Percentiles rank a stretch among this genome's conserved stretches.
These are phyloP conservation scores for Isatis tinctoria DNA, from an alignment of 345 rosid genomes.

Conservation along the genomic window DNA sequence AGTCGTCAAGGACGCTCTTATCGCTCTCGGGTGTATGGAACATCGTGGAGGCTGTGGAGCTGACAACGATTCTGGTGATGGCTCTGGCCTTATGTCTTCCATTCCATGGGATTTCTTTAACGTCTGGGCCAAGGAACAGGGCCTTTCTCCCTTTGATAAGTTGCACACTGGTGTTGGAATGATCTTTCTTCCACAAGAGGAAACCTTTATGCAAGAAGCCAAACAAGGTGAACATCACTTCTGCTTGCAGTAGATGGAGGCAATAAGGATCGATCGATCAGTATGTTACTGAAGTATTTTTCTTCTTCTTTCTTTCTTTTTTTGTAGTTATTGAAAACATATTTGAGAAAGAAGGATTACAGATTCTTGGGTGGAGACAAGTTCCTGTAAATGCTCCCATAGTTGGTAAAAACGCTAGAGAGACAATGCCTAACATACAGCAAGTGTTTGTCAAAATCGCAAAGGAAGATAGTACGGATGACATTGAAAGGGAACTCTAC, in stretches of 20 bases:
- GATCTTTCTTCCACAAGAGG: constrained; percentile 81
- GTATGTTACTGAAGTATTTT: neutral
- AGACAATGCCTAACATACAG: constrained; percentile 90
- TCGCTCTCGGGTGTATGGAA: constrained; percentile 97
- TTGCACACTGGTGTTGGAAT: constrained; percentile 93
- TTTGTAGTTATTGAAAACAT: constrained; percentile 63
- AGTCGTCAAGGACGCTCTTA: constrained; percentile 75
- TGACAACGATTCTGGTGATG: constrained; percentile 98
- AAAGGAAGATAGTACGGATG: constrained; percentile 81
- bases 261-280: neutral
- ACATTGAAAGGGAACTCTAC: constrained; percentile 90
- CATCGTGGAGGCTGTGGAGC: constrained; percentile 99
- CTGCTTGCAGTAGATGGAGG: neutral
- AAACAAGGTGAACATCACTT: constrained; percentile 54
- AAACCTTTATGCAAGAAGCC: constrained; percentile 56
- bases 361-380: constrained; percentile 94
- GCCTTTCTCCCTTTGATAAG: constrained; percentile 72
- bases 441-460: constrained; percentile 89
- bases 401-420: constrained; percentile 91
- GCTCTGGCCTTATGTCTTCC: constrained; percentile 94
- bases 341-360: constrained; percentile 91
- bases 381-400: constrained; percentile 84
- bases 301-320: neutral
- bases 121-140: constrained; percentile 73
- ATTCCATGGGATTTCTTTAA: constrained; percentile 92